Percentiles rank a stretch among this genome's conserved stretches.
phyloP scores from a whole-genome alignment of 768 basidiomycete species.

The Aureoboletus auriporus region DNA sequence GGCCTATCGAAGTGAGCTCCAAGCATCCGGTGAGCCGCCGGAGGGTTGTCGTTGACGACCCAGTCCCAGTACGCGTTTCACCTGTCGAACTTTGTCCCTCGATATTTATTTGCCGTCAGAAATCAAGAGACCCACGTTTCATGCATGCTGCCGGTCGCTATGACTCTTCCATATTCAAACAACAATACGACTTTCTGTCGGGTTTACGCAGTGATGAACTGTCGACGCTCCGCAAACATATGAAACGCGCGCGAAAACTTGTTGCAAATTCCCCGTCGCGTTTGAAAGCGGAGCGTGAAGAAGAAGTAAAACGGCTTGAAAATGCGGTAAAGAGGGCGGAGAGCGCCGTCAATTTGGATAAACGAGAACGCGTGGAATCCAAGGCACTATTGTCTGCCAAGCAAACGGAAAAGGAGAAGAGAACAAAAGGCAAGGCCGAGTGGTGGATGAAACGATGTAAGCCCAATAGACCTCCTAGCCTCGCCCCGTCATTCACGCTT shows the following conservation, averaged over 20 bases:
- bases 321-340: slow-evolving; percentile 71
- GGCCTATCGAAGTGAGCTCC: slow-evolving; percentile 79
- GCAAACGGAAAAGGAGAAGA: slow-evolving; percentile 53
- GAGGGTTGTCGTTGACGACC: slow-evolving; percentile 64
- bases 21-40: slow-evolving; percentile 79
- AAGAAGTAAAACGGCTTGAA: slow-evolving; percentile 69
- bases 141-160: slow-evolving; percentile 67
- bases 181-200: slow-evolving; percentile 73
- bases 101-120: slow-evolving; percentile 37
- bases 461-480: slow-evolving; percentile 18
- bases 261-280: slow-evolving; percentile 58
- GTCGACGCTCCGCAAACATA: slow-evolving; percentile 53
- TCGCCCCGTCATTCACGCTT: background rate
- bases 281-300: slow-evolving; percentile 54
- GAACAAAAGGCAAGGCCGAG: slow-evolving; percentile 68
- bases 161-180: slow-evolving; percentile 57
- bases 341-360: slow-evolving; percentile 71
- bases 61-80: slow-evolving; percentile 49
- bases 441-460: slow-evolving; percentile 86
- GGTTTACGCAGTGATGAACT: slow-evolving; percentile 65
- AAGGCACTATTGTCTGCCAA: slow-evolving; percentile 51
- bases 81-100: background rate
- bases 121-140: slow-evolving; percentile 86
- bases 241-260: slow-evolving; percentile 66
- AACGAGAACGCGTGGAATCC: slow-evolving; percentile 63